Evolutionary conservation across 148 eudicot species (phyloP).

Genomic region (Limonium bicolor): DNA sequence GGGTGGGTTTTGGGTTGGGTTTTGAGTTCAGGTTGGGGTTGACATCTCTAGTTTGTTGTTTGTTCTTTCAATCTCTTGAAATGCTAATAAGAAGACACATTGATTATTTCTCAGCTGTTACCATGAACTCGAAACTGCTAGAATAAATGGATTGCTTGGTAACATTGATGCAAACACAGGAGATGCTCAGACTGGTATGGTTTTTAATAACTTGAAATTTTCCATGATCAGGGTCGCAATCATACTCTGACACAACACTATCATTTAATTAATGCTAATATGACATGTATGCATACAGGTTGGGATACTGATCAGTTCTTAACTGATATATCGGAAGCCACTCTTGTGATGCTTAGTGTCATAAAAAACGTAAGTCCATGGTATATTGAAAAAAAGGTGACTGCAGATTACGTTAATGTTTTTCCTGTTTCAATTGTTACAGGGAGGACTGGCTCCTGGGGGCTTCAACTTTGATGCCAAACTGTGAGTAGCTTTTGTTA

Average conservation of each 20-base stretch:
- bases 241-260: background rate
- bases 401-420: too few relatives aligned
- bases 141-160: conserved; percentile 90
- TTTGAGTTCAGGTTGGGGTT: too few relatives aligned
- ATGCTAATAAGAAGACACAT: too few relatives aligned
- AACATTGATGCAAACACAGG: conserved; percentile 96
- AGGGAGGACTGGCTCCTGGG: conserved; percentile 98
- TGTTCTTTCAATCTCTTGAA: background rate
- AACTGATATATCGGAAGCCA: conserved; percentile 81
- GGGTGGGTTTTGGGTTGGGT: too few relatives aligned
- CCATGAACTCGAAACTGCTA: conserved; percentile 95
- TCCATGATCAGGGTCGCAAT: background rate
- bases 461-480: conserved; percentile 99
- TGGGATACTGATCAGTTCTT: conserved; percentile 99
- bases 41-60: background rate
- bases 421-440: conserved; percentile 1
- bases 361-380: conserved; percentile 65
- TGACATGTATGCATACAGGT: conserved; percentile 27
- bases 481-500: conserved; percentile 51
- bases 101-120: conserved; percentile 62
- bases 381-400: background rate
- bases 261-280: background rate
- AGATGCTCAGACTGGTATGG: conserved; percentile 82
- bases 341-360: conserved; percentile 78
- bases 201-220: too few relatives aligned